These are phyloP conservation scores for Cercospora beticola DNA, from an alignment of 2,329 filamentous ascomycete species.

Conservation along the genomic window DNA sequence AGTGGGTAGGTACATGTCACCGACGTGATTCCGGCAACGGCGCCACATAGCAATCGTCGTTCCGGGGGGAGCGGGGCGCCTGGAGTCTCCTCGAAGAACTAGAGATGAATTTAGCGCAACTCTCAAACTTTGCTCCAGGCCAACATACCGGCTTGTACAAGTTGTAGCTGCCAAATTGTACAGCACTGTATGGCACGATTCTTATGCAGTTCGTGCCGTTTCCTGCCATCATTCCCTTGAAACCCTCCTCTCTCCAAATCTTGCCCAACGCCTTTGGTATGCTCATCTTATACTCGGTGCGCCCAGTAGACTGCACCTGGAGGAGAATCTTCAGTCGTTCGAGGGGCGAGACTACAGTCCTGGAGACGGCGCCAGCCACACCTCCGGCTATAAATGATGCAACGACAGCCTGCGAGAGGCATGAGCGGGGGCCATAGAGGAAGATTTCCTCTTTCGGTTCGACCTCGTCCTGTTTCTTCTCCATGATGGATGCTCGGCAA, in stretches of 20 bases:
- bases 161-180: conserved; percentile 98
- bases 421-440: conserved; percentile 19
- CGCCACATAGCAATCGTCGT: conserved; percentile 82
- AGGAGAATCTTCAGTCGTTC: conserved; percentile 98
- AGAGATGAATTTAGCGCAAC: conserved; percentile 8
- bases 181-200: conserved; percentile 96
- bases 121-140: background rate
- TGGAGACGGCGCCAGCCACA: conserved; percentile 91
- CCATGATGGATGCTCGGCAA: background rate
- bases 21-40: conserved; percentile 88
- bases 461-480: background rate
- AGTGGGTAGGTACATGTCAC: conserved; percentile 94
- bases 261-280: conserved; percentile 85
- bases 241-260: conserved; percentile 97
- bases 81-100: conserved; percentile 75
- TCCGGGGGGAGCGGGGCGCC: conserved; percentile 72
- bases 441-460: background rate
- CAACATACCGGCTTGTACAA: conserved; percentile 83
- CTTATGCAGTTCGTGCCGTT: conserved; percentile 98
- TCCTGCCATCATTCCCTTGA: conserved; percentile 94
- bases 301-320: conserved; percentile 86
- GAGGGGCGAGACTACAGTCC: conserved; percentile 93
- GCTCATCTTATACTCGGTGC: conserved; percentile 90
- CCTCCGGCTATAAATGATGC: conserved; percentile 94
- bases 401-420: conserved; percentile 75